Evolutionary conservation across 768 basidiomycete genomes (phyloP), one percentile per base, ranked within the genome.

Genomic region (Tubosaeta sp.): DNA sequence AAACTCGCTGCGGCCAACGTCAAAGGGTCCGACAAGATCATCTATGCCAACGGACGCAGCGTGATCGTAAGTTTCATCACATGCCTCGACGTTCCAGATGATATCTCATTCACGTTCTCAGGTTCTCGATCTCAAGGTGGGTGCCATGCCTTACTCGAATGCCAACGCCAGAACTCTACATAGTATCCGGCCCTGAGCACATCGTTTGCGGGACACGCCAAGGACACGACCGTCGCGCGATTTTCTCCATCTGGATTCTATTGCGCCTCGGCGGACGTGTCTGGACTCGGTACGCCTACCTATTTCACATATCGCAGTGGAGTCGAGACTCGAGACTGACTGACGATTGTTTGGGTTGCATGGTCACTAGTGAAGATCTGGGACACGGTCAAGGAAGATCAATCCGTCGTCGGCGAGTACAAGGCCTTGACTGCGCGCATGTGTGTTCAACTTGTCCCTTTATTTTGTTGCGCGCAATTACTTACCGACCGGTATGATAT

Each of bases 231-330:
- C 2, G 90, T 95, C 16, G 95, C 95, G 13, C 83, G 91, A 34
- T 81, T 97, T 61, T 93, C 93, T 2, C 95, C 94, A 0, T 89
- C 91, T 2, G 95, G 95, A 26, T 97, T 85, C 71, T 98, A 97
- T 71, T 93, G 90, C 64, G 95, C 95, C 5, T 95, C 92, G 29
- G 95, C 82, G 22, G 95, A 98, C 66, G 71, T 79, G 5, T 74
- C 76, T 29, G 95, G 95, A 37, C 89, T 82, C 50, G 92, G 92
- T 91, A 57, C 51, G 78, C 53, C 7, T 16, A 34, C 14, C 17
- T 13, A 16, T 43, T n/a, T 37, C 35, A 22, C 13, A 7, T 42
- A 14, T 38, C 16, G 9, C 9, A 35, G 12, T 32, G 10, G 25
- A 11, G 22, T 47, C 31, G 16, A 13, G 17, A 11, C 32, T 43